Conservation (phyloP, 495 filamentous ascomycete genomes). For the Tuber umbilicatum region DNA sequence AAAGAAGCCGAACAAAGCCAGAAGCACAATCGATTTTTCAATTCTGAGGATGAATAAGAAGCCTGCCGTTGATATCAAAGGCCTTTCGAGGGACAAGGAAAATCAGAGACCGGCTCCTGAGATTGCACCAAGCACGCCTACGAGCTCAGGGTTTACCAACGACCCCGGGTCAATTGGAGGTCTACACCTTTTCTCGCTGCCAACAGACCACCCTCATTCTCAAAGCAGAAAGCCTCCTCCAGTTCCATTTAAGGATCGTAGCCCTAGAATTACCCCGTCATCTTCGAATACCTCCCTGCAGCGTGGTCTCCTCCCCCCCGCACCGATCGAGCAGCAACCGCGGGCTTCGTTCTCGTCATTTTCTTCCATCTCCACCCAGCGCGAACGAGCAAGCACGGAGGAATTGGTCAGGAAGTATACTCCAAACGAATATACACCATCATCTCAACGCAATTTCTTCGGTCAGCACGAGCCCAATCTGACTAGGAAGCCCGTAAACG, state of each 20-base stretch:
- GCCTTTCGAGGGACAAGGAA: conserved; percentile 36
- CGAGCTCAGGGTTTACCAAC: conserved; percentile 18
- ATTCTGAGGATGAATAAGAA: conserved; percentile 38
- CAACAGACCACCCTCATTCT: conserved; percentile 30
- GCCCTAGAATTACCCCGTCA: conserved; percentile 27
- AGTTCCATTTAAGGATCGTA: conserved; percentile 19
- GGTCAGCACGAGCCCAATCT: conserved; percentile 33
- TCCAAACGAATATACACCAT: conserved; percentile 38
- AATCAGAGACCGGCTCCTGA: conserved; percentile 33
- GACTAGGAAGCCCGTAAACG: conserved; percentile 13
- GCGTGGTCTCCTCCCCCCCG: conserved; percentile 24
- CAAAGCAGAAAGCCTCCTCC: conserved; percentile 20
- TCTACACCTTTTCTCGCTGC: conserved; percentile 30
- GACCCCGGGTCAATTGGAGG: conserved; percentile 15
- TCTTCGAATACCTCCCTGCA: conserved; percentile 26
- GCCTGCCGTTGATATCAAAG: conserved; percentile 31
- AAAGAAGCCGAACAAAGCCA: conserved; percentile 39
- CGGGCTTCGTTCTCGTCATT: conserved; percentile 18
- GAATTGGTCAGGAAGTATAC: conserved; percentile 39
- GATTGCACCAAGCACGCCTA: conserved; percentile 10
- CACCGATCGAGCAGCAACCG: conserved; percentile 18
- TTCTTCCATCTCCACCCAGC: conserved; percentile 13
- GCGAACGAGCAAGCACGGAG: conserved; percentile 17
- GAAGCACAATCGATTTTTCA: conserved; percentile 37
- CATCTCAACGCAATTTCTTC: conserved; percentile 39